A percentile compares a stretch with the other conserved stretches of the same genome.
Conservation (phyloP, 208 protist species). For the Acanthamoeba lenticulata region DNA sequence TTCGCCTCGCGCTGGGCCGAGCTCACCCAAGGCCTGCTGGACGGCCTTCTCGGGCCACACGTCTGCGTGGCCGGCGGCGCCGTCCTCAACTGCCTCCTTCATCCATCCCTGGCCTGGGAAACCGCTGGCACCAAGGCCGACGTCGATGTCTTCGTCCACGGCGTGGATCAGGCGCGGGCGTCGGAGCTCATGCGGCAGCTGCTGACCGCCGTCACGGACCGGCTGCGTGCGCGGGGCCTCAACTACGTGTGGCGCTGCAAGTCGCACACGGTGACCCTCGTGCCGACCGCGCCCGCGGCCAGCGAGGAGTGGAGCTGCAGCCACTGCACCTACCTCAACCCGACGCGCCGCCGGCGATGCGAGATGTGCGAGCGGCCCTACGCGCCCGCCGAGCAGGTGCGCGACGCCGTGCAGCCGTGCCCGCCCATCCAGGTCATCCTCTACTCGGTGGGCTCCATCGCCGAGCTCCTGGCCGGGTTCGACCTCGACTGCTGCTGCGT, state of each 20-base stretch:
- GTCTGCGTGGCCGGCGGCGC: constrained; percentile 66
- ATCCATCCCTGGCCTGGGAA: constrained; percentile 17
- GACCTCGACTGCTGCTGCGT: constrained; percentile 65
- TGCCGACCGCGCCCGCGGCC: not conserved
- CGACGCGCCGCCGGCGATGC: not conserved
- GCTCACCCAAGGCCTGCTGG: constrained; percentile 52
- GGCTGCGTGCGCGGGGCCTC: not conserved
- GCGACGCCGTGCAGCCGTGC: not conserved
- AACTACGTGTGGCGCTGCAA: constrained; percentile 50
- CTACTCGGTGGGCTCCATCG: constrained; percentile 50
- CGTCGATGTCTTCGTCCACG: constrained; percentile 56
- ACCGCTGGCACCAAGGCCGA: constrained; percentile 54
- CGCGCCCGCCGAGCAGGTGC: not conserved
- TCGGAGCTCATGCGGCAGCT: not conserved
- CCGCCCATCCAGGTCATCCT: constrained; percentile 69
- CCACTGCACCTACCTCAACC: constrained; percentile 35
- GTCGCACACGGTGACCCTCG: constrained; percentile 57
- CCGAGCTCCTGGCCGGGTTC: constrained; percentile 54
- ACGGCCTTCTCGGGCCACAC: constrained; percentile 49
- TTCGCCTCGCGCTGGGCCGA: constrained; percentile 12
- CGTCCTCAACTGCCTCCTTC: constrained; percentile 52
- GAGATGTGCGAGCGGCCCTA: constrained; percentile 57
- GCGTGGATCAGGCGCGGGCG: not conserved
- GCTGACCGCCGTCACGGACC: not conserved
- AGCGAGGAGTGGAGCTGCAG: constrained; percentile 38